Percentiles rank a stretch among this genome's conserved stretches.
Evolutionary conservation across 768 basidiomycete genomes (phyloP).

Genomic region (Pisolithus orientalis): DNA sequence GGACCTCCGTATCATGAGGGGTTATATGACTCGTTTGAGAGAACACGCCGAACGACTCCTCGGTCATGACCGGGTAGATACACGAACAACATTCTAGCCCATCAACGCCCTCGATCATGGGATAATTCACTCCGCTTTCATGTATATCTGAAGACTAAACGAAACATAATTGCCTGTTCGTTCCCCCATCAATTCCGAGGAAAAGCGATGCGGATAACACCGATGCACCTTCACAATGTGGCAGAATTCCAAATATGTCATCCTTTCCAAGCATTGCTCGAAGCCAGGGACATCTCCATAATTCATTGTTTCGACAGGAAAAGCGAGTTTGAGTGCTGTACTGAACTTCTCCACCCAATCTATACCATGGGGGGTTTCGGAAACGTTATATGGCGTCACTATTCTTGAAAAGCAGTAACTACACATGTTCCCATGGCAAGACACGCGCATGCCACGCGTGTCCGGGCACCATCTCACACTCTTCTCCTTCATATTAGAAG

Average conservation of each 20-base stretch:
- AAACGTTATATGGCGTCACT: conserved; percentile 13
- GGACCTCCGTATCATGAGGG: not conserved
- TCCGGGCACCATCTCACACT: conserved; percentile 5
- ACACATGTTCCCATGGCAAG: conserved; percentile 23
- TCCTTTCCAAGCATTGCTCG: too few species aligned
- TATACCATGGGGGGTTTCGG: not conserved
- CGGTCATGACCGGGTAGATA: not conserved
- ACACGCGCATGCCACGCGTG: conserved; percentile 22
- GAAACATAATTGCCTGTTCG: not conserved
- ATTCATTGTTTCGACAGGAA: too few species aligned
- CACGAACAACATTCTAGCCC: not conserved
- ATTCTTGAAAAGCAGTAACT: conserved; percentile 7
- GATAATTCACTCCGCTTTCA: not conserved
- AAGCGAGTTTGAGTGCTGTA: too few species aligned
- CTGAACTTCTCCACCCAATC: too few species aligned
- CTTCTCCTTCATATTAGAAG: not conserved
- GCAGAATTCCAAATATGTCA: not conserved
- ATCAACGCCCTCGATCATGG: not conserved
- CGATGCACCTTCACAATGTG: not conserved
- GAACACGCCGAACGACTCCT: not conserved
- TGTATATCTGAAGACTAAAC: not conserved
- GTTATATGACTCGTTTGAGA: not conserved
- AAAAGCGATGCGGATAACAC: not conserved
- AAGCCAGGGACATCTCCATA: not conserved
- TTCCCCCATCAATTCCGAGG: not conserved